phyloP scores from a whole-genome alignment of 805 yeast genomes.

The Isabelozyma gotoi region DNA sequence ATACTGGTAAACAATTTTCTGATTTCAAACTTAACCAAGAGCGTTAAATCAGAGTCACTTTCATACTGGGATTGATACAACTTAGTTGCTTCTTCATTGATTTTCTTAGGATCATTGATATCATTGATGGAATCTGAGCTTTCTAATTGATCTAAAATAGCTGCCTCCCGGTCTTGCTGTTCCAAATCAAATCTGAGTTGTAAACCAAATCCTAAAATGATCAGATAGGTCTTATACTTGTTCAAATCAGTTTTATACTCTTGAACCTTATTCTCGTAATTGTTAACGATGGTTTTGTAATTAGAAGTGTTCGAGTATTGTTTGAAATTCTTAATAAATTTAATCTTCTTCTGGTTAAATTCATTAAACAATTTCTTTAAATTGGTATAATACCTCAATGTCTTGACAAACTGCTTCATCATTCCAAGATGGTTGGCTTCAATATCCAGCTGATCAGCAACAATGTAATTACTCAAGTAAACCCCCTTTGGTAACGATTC shows the following conservation, averaged over 20 bases:
- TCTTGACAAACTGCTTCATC: constrained; percentile 44
- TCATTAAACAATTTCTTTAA: constrained; percentile 33
- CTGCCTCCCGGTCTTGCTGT: constrained; percentile 21
- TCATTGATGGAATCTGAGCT: constrained; percentile 8
- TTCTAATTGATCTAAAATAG: constrained; percentile 8
- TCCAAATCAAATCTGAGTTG: constrained; percentile 45
- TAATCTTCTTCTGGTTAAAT: constrained; percentile 27
- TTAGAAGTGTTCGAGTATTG: constrained; percentile 26
- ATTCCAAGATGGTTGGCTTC: constrained; percentile 34
- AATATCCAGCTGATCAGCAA: constrained; percentile 15
- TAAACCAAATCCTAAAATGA: constrained; percentile 47
- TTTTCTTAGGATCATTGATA: constrained; percentile 4
- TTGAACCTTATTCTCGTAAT: constrained; percentile 40
- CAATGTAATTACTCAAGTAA: constrained; percentile 35
- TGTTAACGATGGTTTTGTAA: constrained; percentile 32
- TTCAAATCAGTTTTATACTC: constrained; percentile 46
- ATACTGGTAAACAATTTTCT: constrained; percentile 26
- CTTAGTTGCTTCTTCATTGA: constrained; percentile 11
- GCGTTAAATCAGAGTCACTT: constrained; percentile 30
- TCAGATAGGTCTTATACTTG: constrained; percentile 46
- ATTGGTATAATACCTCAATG: constrained; percentile 40
- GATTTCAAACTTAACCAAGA: constrained; percentile 33
- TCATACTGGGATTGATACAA: constrained; percentile 2
- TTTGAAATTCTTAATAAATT: constrained; percentile 27
- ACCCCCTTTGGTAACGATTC: constrained; percentile 40